Evolutionary conservation across 176 grass and related monocot species (phyloP), one percentile per base, ranked within the genome.

Genomic region (Juncus inflexus): DNA sequence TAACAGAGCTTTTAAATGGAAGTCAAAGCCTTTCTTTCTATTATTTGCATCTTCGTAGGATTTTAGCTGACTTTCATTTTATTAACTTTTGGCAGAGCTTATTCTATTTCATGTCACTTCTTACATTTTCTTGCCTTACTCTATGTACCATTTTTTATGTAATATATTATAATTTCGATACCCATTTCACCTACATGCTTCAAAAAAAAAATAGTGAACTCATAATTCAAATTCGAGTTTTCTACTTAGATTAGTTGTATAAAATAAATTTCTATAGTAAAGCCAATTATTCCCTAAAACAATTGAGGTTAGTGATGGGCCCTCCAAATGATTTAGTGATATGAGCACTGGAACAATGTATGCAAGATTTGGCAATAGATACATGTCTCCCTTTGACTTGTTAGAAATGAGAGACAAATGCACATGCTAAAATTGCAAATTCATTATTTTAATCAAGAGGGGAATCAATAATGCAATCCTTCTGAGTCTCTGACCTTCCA

Each of bases 281-380:
- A 16, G 15, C 13, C 56, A 41, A 69, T 55, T 56, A 70, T 41
- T 70, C 66, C 52, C 37, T 8, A 12, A 55, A 14, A 55, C 6
- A 55, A 40, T 50, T 69, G 36, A 55, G 28, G 14, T 4, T 6
- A 63, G 40, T 59, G 55, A 71, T 45, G n/a, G 68, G 13, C 37
- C 52, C 68, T 43, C 68, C 52, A 71, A 71, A 41, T 58, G 50
- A 55, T 19, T 71, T 36, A 71, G 40, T 71, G 54, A 71, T 58
- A 19, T 45, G 9, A 28, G 68, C 68, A 71, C 67, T 58, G 40
- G 6, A 51, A 74, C 45, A 6, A 74, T 70, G 36, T 12, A 57
- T 62, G 0, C 0, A 49, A 50, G 28, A 52, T 63, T 50, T 53
- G 2, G 8, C 56, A 38, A 36, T 42, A 47, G 43, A 47, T 47